These are phyloP conservation scores for Tolypocladium capitatum DNA, from an alignment of 2,329 filamentous ascomycete genomes.

Conservation along the genomic window DNA sequence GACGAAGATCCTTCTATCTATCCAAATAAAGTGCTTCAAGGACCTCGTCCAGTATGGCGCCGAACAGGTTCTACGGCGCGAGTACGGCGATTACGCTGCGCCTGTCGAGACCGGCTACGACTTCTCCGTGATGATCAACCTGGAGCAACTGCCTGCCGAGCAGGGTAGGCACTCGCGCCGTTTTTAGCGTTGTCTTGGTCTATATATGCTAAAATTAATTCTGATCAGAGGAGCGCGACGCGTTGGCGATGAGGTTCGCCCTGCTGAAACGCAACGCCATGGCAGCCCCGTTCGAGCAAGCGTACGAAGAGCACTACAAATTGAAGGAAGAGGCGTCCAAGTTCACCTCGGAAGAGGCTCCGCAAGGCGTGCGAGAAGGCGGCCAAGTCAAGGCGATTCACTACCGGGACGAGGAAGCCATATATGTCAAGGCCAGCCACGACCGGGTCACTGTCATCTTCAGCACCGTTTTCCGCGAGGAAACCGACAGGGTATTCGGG, in stretches of 20 bases:
- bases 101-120: constrained; percentile 83
- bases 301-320: constrained; percentile 83
- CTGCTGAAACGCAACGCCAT: constrained; percentile 96
- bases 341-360: constrained; percentile 87
- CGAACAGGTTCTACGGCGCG: constrained; percentile 77
- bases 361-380: constrained; percentile 78
- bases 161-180: constrained; percentile 38
- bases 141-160: constrained; percentile 72
- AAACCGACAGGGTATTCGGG: constrained; percentile 93
- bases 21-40: constrained; percentile 86
- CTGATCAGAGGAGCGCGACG: constrained; percentile 66
- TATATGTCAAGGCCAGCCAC: constrained; percentile 95
- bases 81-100: constrained; percentile 89
- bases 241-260: constrained; percentile 74
- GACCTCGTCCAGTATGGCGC: constrained; percentile 92
- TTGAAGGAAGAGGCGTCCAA: constrained; percentile 80
- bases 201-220: neutral
- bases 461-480: constrained; percentile 94
- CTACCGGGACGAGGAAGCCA: constrained; percentile 96
- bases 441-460: constrained; percentile 98
- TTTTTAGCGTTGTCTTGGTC: neutral
- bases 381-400: constrained; percentile 92
- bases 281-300: constrained; percentile 95
- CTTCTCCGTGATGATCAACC: constrained; percentile 83
- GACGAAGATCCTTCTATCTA: constrained; percentile 86